Base-by-base conservation (phyloP, 2,329 filamentous ascomycete genomes). In the Ampelomyces quisqualis region DNA sequence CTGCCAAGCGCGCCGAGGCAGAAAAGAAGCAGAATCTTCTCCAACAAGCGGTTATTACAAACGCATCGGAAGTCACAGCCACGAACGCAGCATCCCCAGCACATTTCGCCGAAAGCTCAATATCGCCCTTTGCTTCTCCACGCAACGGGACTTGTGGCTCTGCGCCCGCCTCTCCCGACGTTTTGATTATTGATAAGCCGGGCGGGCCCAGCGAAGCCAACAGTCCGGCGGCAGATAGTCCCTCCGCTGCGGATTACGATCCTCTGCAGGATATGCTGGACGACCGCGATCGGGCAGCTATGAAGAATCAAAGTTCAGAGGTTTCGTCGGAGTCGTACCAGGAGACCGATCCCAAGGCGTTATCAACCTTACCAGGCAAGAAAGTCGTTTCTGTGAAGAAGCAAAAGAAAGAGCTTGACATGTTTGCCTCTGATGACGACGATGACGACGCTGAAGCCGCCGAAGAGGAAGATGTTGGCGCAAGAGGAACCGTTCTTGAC, bases 201-300 rank as follows among this genome's bases (percentile, higher is more conserved):
- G 68, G 65, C 37, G 64, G 67, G 20, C 49, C 68, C 14, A 68
- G 63, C 24, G 69, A 69, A 29, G 56, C 19, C 45, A 61, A 44
- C 43, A 61, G 45, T 44, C 57, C 47, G 34, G 54, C 47, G 49
- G 65, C 51, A 38, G 85, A 93, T 57, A 88, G 85, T 5, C 86
- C 88, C 5, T 95, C 90, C n/a, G 90, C 90, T 31, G 90, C 89
- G 44, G 88, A 95, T 67, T 95, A 95, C 64, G 88, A 95, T 61
- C 90, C 90, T 1, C 93, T 84, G 1, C 76, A 84, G 53, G 90
- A 96, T 62, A 93, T 91, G 86, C 77, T 85, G 64, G 88, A 94
- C 66, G 90, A 95, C 55, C 81, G 82, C 57, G 77, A 81, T 44
- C 81, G 85, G 41, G 82, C 87, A 57, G 82, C 84, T 51, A 76